These are phyloP conservation scores for Escovopsis weberi DNA, from an alignment of 2,329 filamentous ascomycete genomes.

Conservation along the genomic window DNA sequence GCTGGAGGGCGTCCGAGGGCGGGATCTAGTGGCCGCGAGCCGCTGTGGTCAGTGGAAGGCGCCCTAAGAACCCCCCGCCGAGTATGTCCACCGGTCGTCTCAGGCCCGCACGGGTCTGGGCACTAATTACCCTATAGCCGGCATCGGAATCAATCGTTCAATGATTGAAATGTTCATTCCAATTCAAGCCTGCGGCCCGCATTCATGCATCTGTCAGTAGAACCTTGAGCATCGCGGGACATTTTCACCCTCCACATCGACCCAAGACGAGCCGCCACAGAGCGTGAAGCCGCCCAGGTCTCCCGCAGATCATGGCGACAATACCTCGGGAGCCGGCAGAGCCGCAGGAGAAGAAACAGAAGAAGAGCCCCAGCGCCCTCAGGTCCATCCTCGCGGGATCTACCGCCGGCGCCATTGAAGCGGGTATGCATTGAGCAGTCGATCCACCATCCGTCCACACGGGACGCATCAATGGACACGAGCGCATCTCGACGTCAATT, in stretches of 20 bases:
- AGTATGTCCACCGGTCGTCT: too few species aligned
- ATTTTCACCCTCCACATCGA: not conserved
- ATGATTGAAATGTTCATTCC: too few species aligned
- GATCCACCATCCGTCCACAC: too few species aligned
- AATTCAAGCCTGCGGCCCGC: too few species aligned
- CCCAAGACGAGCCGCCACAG: not conserved
- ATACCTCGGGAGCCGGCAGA: constrained; percentile 10
- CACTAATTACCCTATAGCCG: too few species aligned
- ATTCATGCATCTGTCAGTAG: too few species aligned
- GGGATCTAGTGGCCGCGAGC: too few species aligned
- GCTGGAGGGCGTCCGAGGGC: too few species aligned
- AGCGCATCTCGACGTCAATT: not conserved
- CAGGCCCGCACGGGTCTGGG: too few species aligned
- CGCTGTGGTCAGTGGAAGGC: too few species aligned
- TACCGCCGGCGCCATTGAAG: constrained; percentile 88
- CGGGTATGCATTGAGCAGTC: constrained; percentile 39
- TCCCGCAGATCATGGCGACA: constrained; percentile 15
- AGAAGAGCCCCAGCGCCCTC: constrained; percentile 56
- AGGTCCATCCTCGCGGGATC: constrained; percentile 87
- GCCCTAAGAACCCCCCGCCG: too few species aligned
- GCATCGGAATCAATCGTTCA: constrained; percentile 6
- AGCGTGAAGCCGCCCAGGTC: not conserved
- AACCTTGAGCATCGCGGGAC: too few species aligned
- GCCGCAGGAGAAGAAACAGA: constrained; percentile 23
- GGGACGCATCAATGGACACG: not conserved